phyloP scores from a whole-genome alignment of 208 protist species.

The Leishmania mexicana region DNA sequence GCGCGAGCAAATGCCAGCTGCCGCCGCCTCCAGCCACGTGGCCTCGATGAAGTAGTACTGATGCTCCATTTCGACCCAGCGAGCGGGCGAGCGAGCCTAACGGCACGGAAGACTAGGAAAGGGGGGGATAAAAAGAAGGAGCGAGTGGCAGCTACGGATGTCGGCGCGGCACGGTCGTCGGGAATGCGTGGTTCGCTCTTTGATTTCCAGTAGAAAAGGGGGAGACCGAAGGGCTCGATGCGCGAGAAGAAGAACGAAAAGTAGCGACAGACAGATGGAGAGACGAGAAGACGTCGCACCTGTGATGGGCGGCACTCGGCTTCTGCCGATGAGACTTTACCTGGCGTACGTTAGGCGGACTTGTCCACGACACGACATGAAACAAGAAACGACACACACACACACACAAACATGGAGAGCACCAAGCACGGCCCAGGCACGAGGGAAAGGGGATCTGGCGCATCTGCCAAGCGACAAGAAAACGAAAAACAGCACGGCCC shows the following conservation, averaged over 20 bases:
- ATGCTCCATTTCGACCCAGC: neutral
- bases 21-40: conserved; percentile 39
- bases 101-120: neutral
- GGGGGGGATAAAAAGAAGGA: too few relatives aligned
- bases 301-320: neutral
- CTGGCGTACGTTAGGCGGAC: neutral
- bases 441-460: neutral
- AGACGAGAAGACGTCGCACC: neutral
- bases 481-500: neutral
- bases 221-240: neutral
- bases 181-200: neutral
- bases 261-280: neutral
- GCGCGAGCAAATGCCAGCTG: conserved; percentile 28
- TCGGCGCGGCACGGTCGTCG: neutral
- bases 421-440: neutral
- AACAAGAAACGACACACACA: too few relatives aligned
- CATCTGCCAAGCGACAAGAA: neutral
- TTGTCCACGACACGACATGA: neutral
- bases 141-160: neutral
- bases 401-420: neutral
- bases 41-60: conserved; percentile 39
- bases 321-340: neutral
- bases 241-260: neutral
- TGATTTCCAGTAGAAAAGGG: neutral
- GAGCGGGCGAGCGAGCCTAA: neutral